Evolutionary conservation across 805 yeast genomes (phyloP).

Genomic region (Candida hispaniensis): DNA sequence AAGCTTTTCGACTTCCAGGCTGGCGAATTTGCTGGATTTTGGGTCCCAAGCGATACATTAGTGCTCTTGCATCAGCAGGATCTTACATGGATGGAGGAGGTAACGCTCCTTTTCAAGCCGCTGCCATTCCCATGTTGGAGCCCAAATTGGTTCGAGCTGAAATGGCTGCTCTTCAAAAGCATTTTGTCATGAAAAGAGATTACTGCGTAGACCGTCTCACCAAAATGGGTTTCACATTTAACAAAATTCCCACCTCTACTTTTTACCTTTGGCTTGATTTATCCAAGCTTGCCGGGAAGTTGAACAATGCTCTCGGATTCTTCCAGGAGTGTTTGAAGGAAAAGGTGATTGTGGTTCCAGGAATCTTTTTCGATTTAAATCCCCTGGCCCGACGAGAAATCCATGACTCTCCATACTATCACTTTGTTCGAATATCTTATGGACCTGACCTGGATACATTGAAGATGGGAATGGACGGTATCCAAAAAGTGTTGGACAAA

Average conservation of each 20-base stretch:
- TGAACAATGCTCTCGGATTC: conserved; percentile 48
- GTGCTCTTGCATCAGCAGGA: conserved; percentile 47
- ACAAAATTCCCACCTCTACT: conserved; percentile 45
- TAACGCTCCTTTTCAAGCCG: conserved; percentile 51
- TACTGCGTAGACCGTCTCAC: conserved; percentile 40
- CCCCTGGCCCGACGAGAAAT: conserved; percentile 40
- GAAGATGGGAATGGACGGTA: conserved; percentile 50
- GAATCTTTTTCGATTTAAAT: conserved; percentile 50
- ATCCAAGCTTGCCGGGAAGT: conserved; percentile 44
- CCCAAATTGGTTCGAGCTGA: conserved; percentile 42
- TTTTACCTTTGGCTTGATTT: conserved; percentile 52
- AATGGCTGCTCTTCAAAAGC: conserved; percentile 47
- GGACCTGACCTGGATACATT: conserved; percentile 46
- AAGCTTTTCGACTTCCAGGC: conserved; percentile 52
- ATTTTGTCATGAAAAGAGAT: conserved; percentile 48
- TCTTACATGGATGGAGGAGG: conserved; percentile 53
- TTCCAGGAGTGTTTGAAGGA: conserved; percentile 55
- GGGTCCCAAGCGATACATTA: conserved; percentile 51
- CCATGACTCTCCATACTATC: conserved; percentile 50
- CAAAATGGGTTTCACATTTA: conserved; percentile 45
- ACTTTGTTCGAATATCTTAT: conserved; percentile 47
- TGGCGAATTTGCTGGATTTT: conserved; percentile 56
- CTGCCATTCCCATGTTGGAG: conserved; percentile 44
- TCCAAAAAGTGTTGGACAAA: conserved; percentile 35
- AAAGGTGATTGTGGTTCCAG: conserved; percentile 50